Evolutionary conservation across 108 stramenopile species (phyloP).

Genomic region (Cyclotella distinguenda): DNA sequence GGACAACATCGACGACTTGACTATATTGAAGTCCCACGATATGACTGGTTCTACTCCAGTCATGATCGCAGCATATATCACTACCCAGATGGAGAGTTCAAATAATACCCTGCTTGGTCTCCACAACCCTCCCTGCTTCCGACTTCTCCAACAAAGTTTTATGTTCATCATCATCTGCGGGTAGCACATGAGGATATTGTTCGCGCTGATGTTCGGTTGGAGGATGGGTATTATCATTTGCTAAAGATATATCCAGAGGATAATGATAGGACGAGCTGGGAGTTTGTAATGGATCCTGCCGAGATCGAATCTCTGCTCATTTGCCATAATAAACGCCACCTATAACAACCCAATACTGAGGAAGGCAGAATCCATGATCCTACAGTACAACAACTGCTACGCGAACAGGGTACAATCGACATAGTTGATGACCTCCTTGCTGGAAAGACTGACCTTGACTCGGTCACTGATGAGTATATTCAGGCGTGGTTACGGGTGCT

Average conservation of each 20-base stretch:
- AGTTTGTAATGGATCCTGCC: too few relatives aligned
- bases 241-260: not conserved
- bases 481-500: too few relatives aligned
- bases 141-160: not conserved
- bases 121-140: not conserved
- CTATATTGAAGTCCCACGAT: not conserved
- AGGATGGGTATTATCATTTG: not conserved
- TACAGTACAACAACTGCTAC: too few relatives aligned
- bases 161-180: constrained; percentile 6
- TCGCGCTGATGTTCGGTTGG: not conserved
- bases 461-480: too few relatives aligned
- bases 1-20: not conserved
- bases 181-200: constrained; percentile 4
- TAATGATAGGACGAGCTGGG: not conserved
- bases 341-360: too few relatives aligned
- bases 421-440: too few relatives aligned
- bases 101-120: not conserved
- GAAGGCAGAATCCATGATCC: too few relatives aligned
- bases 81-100: not conserved
- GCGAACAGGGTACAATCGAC: too few relatives aligned
- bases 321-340: not conserved
- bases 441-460: too few relatives aligned
- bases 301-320: not conserved
- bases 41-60: not conserved
- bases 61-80: not conserved